Conservation (phyloP, 1,139 yeast species). For the Debaryomyces sp. region DNA sequence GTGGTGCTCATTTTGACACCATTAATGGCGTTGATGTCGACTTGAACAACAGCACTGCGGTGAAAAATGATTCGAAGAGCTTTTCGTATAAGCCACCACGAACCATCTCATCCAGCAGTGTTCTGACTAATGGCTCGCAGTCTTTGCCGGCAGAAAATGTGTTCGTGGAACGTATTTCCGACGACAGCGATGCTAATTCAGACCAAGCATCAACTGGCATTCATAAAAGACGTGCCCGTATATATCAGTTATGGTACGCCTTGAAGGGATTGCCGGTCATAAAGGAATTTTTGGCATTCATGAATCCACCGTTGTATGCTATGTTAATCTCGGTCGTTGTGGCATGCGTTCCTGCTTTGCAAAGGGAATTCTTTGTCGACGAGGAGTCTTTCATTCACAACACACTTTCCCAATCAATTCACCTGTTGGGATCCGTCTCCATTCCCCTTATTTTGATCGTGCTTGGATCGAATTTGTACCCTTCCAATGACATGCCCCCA, state of each 20-base stretch:
- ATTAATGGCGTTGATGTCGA: not conserved
- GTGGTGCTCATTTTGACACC: not conserved
- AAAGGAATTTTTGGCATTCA: constrained; percentile 45
- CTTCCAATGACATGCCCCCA: constrained; percentile 66
- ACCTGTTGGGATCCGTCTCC: constrained; percentile 83
- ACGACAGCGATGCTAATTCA: constrained; percentile 7
- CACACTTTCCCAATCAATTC: constrained; percentile 75
- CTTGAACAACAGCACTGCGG: not conserved
- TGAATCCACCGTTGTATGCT: constrained; percentile 96
- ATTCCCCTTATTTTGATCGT: constrained; percentile 81
- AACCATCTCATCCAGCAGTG: not conserved
- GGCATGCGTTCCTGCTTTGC: constrained; percentile 76
- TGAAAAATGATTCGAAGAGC: not conserved
- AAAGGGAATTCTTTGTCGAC: constrained; percentile 62
- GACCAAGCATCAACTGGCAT: not conserved
- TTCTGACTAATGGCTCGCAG: not conserved
- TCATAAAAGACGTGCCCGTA: not conserved
- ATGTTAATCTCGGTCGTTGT: constrained; percentile 83
- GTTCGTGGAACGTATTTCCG: not conserved
- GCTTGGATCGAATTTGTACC: constrained; percentile 74
- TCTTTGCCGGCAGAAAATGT: not conserved
- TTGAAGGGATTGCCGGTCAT: constrained; percentile 17
- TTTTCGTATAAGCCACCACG: not conserved
- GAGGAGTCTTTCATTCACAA: constrained; percentile 60
- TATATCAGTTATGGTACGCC: constrained; percentile 5